Base-by-base conservation (phyloP, 2,329 filamentous ascomycete species). In the Pyrenophora teres region DNA sequence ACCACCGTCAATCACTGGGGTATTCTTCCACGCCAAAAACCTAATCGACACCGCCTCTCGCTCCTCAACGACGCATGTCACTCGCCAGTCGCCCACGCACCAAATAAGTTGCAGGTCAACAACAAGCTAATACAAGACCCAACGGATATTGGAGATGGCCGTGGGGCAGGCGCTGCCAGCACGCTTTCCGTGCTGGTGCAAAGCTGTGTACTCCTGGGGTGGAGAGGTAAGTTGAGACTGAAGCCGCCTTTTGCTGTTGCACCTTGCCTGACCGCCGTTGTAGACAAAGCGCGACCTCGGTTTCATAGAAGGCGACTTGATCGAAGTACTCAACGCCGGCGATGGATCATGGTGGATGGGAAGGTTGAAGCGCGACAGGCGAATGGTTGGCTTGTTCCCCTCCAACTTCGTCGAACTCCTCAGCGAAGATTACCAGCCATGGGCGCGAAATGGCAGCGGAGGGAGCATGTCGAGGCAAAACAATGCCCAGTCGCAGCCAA, bases 261-360 rank as follows among this genome's bases (percentile, higher is more conserved):
- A 56, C 32, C 40, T 23, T 25, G 2, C 19, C 69, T 73, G 56
- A 72, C 63, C 33, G 37, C 40, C 38, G 13, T 21, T 42, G 35
- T 59, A 78, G 87, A 93, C 89, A 19, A 96, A 96, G 79, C 87
- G 89, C 73, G 94, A 99, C 72, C 82, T 99, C 51, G 94, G 94
- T 13, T 99, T 99, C 75, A 89, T 99, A 63, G 94, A 99, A 75
- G 94, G 94, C 59, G 94, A 99, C 76, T 77, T 99, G 62, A 99
- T 99, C 73, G 94, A 99, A 83, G 97, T 93, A 70, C 81, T 99
- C 46, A 99, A 99, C 73, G 94, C 94, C 16, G 94, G 94, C 58
- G 94, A 99, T 77, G 94, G 94, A 45, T 92, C 90, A 40, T 99
- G 94, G 94, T 99, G 94, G 94, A 96, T 92, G 77, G 94, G 94